Base-by-base conservation (phyloP, 176 grass and related monocot genomes). In the Cymbopogon citratus region DNA sequence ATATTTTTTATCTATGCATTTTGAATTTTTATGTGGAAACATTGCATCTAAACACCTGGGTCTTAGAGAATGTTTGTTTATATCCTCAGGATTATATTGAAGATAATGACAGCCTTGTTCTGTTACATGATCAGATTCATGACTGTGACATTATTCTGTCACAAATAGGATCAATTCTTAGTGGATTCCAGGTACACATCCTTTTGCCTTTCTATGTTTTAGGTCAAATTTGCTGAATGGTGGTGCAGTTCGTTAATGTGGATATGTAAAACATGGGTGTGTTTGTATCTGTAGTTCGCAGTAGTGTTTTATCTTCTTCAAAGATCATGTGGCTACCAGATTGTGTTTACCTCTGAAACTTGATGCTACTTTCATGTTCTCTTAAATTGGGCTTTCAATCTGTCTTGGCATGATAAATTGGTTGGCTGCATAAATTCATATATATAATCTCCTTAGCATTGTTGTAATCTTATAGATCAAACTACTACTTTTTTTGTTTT, bases 121-220 rank as follows among this genome's bases (percentile, higher is more conserved):
- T 93, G 45, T 85, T 93, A 82, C 87, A 86, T 35, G 91, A 84
- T 27, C 75, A 93, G 70, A 93, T 93, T 80, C 85, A 93, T 72
- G 91, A 93, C 29, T 90, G 91, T 73, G 91, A 90, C 38, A 60
- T 80, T 76, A 84, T 90, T 87, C 88, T 93, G 74, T 85, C 88
- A 59, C 82, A 93, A 80, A 88, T 93, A 79, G 88, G 74, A 80
- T 88, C 85, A 41, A 66, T 93, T 82, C 85, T 93, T 75, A 90
- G 82, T 81, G 86, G 61, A 62, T 93, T 93, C 77, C 88, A 87
- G 87, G 91, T 93, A 87, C 28, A 70, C 60, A 48, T n/a, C n/a
- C n/a, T 71, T 16, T 16, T 3, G 5, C 14, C 27, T 28, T 38
- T 28, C 4, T 38, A 39, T 71, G 14, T 72, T 39, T 46, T 39